Evolutionary conservation across 2,329 filamentous ascomycete genomes (phyloP), one percentile per base, ranked within the genome.

Genomic region (Pyrenochaeta sp.): DNA sequence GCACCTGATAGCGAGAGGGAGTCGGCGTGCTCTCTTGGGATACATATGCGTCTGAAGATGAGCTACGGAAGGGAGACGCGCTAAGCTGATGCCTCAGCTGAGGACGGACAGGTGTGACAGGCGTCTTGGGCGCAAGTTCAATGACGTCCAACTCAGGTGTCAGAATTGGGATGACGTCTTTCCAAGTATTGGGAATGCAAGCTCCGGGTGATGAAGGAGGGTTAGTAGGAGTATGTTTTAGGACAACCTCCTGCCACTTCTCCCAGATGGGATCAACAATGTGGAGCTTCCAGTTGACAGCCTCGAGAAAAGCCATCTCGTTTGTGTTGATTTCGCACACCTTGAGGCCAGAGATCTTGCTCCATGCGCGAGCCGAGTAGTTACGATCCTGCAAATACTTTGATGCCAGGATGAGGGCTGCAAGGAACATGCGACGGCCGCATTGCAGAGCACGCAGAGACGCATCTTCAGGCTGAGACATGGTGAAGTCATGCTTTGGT

Each of bases 311-410:
- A 15, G 91, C 88, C 75, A 96, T 89, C 79, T 99, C 95, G 75
- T 98, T 98, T 71, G 92, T 90, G 78, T 98, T 98, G 77, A 99
- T 98, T 78, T 99, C 95, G 51, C 86, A 82, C 3, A 92, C 93
- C 73, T 91, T 92, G 51, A 99, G 82, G n/a, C 95, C 95, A 15
- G 95, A 98, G 66, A 99, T 99, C 82, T 97, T 98, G 77, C 94
- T 98, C 95, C 95, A 99, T 36, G 95, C 95, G 50, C 94, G 89
- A 43, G 95, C 92, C 12, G 95, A 98, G 78, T 96, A 99, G 79
- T 98, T 99, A 65, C 94, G 89, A 75, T 99, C 95, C 77, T 99
- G 95, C 41, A 99, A 82, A 74, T 98, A 99, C 81, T 99, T 99
- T 31, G 95, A 98, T 1, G 95, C 95, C 51, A 99, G 83, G 63